Evolutionary conservation across 202 grass and related monocot species (phyloP).

Genomic region (Bolboschoenoplectus hybrid): DNA sequence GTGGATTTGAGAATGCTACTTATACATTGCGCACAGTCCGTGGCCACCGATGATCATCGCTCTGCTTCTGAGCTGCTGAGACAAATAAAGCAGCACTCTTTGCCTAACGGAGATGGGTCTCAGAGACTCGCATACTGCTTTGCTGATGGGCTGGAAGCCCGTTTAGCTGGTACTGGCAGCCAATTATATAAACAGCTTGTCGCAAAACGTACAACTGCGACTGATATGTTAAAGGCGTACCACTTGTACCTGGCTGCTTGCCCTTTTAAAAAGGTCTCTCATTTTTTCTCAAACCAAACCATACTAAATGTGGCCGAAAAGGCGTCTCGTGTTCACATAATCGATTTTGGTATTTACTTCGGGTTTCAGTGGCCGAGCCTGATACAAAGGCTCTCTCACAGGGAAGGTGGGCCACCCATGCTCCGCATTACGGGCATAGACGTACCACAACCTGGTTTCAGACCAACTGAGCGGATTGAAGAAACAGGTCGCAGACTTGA

Average conservation of each 20-base stretch:
- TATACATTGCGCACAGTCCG: constrained; percentile 84
- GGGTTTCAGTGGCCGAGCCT: constrained; percentile 94
- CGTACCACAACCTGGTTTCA: constrained; percentile 87
- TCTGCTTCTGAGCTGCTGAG: constrained; percentile 77
- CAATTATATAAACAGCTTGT: constrained; percentile 78
- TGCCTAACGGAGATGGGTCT: constrained; percentile 63
- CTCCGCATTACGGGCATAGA: constrained; percentile 89
- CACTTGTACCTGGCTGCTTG: constrained; percentile 89
- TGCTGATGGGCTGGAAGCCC: constrained; percentile 85
- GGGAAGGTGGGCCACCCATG: constrained; percentile 64
- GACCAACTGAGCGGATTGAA: constrained; percentile 80
- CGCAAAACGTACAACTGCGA: constrained; percentile 76
- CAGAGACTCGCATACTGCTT: constrained; percentile 89
- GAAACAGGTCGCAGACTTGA: constrained; percentile 80
- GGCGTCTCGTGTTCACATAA: constrained; percentile 84
- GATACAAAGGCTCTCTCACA: constrained; percentile 76
- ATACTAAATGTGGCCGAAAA: constrained; percentile 73
- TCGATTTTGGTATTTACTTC: constrained; percentile 93
- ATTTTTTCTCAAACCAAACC: constrained; percentile 89
- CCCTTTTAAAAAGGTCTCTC: constrained; percentile 86
- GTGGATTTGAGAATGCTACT: constrained; percentile 89
- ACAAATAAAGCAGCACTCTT: constrained; percentile 87
- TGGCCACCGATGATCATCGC: constrained; percentile 77
- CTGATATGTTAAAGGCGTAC: constrained; percentile 95
- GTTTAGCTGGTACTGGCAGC: constrained; percentile 84